Conservation (phyloP, 495 filamentous ascomycete species). For the Neurospora sp. region DNA sequence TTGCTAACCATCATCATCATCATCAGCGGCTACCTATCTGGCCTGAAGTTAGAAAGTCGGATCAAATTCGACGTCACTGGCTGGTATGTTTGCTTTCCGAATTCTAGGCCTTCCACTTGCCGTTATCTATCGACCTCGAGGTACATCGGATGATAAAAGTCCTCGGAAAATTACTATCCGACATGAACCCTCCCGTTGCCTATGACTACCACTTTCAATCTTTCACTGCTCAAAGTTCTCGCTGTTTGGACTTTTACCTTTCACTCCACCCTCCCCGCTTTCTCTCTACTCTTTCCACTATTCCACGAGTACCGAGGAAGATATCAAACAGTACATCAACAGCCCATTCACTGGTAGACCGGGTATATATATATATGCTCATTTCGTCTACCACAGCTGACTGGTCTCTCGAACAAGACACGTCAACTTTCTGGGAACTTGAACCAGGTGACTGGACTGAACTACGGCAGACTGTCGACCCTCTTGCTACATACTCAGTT, state of each 20-base stretch:
- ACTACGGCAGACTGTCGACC: background rate
- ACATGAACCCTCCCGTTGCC: background rate
- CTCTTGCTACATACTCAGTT: background rate
- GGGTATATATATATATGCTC: background rate
- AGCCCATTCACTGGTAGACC: background rate
- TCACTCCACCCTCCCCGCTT: background rate
- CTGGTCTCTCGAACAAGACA: background rate
- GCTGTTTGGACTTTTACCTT: background rate
- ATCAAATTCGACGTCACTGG: background rate
- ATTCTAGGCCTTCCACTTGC: background rate
- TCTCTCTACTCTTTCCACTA: background rate
- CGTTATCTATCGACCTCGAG: background rate
- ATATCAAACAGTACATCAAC: background rate
- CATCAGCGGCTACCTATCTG: background rate
- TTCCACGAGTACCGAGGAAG: background rate
- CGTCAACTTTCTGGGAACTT: background rate
- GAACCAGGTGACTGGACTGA: background rate
- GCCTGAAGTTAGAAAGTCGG: background rate
- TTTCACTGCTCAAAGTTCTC: background rate
- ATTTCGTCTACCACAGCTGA: background rate
- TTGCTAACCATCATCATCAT: background rate
- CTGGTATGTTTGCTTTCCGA: background rate
- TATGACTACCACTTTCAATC: background rate
- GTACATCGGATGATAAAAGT: background rate
- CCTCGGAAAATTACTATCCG: background rate